Percentiles rank a stretch among this genome's conserved stretches.
Evolutionary conservation across 345 rosid species (phyloP).

Genomic region (Linum usitatissimum): DNA sequence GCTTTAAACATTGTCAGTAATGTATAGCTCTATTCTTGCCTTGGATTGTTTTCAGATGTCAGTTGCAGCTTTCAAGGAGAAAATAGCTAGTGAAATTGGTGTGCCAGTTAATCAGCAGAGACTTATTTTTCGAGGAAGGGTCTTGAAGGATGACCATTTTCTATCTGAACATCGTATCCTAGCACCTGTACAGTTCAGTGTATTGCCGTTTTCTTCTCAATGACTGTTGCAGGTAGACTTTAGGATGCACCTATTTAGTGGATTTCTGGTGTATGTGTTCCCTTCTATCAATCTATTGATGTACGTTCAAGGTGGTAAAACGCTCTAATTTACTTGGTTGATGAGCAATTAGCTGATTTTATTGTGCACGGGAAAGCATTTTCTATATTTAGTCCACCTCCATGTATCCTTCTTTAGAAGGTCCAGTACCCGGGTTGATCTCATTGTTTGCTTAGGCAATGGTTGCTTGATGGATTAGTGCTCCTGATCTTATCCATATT

Average conservation of each 20-base stretch:
- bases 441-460: no score
- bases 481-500: not conserved
- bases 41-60: slow-evolving; percentile 41
- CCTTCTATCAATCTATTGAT: not conserved
- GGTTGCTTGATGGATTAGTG: no score
- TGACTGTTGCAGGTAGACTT: not conserved
- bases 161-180: slow-evolving; percentile 96
- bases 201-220: not conserved
- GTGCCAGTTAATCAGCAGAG: slow-evolving; percentile 84
- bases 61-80: slow-evolving; percentile 76
- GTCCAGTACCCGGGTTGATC: not conserved
- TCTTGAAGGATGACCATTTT: slow-evolving; percentile 74
- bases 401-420: not conserved
- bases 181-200: not conserved
- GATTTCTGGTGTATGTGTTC: not conserved
- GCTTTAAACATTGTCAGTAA: not conserved
- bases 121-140: slow-evolving; percentile 84
- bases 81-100: slow-evolving; percentile 55
- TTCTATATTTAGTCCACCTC: not conserved
- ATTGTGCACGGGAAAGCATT: not conserved
- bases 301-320: not conserved
- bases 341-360: not conserved
- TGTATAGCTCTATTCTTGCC: not conserved
- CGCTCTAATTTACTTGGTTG: not conserved
- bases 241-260: not conserved